Conservation (phyloP, 2,329 filamentous ascomycete species). For the Cryphonectria japonica region DNA sequence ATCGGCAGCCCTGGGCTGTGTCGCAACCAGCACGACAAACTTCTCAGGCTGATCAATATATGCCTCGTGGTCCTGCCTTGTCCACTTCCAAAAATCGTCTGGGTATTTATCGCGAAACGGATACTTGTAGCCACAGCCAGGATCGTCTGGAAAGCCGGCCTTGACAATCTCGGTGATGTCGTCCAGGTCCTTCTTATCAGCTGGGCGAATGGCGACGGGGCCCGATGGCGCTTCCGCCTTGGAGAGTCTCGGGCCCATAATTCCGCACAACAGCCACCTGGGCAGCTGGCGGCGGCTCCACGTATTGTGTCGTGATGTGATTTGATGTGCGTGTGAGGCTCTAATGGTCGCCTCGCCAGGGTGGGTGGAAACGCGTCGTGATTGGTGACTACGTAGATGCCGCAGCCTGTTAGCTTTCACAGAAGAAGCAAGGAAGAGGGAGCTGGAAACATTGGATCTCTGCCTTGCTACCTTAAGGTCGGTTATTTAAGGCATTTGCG, state of each 20-base stretch:
- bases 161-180: background rate
- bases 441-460: background rate
- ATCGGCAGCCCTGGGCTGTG: background rate
- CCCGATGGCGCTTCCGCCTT: background rate
- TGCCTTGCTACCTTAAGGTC: background rate
- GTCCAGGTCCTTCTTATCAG: background rate
- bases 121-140: constrained; percentile 2
- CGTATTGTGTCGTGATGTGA: background rate
- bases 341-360: background rate
- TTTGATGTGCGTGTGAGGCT: background rate
- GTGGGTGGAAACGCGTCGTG: background rate
- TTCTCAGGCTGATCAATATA: background rate
- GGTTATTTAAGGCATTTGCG: background rate
- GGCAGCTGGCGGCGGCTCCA: background rate
- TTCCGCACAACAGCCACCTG: background rate
- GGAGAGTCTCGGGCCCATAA: background rate
- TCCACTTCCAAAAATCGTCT: background rate
- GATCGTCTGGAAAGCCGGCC: background rate
- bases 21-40: background rate
- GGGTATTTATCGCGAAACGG: background rate
- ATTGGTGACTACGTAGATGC: background rate
- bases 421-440: background rate
- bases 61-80: background rate
- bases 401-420: background rate
- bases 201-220: background rate